Evolutionary conservation across 1,284 basidiomycete species (phyloP).

Genomic region (Austroboletus niveus): DNA sequence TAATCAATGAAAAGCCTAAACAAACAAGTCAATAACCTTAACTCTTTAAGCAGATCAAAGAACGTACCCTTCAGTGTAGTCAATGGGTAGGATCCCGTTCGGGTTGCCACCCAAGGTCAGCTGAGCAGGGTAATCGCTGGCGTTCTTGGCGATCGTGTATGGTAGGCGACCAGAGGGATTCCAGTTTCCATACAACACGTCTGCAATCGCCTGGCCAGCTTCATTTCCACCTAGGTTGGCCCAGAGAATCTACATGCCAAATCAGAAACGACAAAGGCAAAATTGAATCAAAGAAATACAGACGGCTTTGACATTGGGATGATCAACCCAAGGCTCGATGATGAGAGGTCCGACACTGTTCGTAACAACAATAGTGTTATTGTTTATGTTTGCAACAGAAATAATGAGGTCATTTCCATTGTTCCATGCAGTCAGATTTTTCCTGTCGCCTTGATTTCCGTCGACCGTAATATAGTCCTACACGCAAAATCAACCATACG

Average conservation of each 20-base stretch:
- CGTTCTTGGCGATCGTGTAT: slow-evolving; percentile 55
- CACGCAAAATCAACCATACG: slow-evolving; percentile 5
- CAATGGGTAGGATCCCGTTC: slow-evolving; percentile 29
- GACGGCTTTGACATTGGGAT: slow-evolving; percentile 50
- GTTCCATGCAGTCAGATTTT: slow-evolving; percentile 59
- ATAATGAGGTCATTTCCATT: slow-evolving; percentile 47
- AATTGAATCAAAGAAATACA: not conserved
- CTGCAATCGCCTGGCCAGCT: slow-evolving; percentile 39
- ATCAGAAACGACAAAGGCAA: slow-evolving; percentile 1
- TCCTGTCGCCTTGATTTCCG: slow-evolving; percentile 43
- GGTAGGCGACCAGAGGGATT: slow-evolving; percentile 57
- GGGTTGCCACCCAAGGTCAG: slow-evolving; percentile 26
- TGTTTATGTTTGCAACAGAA: slow-evolving; percentile 36
- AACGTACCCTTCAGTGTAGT: slow-evolving; percentile 41
- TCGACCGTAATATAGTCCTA: slow-evolving; percentile 55
- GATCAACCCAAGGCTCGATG: slow-evolving; percentile 52
- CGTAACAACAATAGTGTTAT: slow-evolving; percentile 59
- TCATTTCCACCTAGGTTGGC: slow-evolving; percentile 62
- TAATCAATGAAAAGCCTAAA: slow-evolving; percentile 55
- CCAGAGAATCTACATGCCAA: slow-evolving; percentile 36
- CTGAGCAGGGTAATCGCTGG: slow-evolving; percentile 34
- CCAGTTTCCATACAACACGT: slow-evolving; percentile 49
- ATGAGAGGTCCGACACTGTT: slow-evolving; percentile 54
- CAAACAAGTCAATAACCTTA: not conserved
- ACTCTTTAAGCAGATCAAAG: not conserved